Percentiles rank a stretch among this genome's conserved stretches.
These are phyloP conservation scores for Amaranthus cruentus DNA, from an alignment of 148 eudicot species.

Conservation along the genomic window DNA sequence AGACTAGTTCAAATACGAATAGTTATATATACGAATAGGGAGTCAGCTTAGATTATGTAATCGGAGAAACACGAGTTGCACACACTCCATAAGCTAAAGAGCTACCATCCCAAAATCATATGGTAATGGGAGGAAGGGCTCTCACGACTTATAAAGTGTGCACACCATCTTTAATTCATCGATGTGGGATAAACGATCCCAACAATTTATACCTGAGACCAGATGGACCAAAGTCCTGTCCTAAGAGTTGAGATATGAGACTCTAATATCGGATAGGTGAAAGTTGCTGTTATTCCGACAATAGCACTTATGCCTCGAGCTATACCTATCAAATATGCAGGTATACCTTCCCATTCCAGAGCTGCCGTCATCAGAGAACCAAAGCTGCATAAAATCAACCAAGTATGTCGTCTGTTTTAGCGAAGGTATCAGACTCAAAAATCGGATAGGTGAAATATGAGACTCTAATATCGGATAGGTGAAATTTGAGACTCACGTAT, in stretches of 20 bases:
- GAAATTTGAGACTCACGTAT: slow-evolving; percentile 38
- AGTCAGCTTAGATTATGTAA: too few species aligned
- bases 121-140: too few species aligned
- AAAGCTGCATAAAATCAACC: slow-evolving; percentile 45
- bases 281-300: slow-evolving; percentile 80
- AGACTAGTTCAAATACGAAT: not conserved
- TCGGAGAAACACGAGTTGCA: too few species aligned
- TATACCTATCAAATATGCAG: slow-evolving; percentile 72
- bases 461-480: slow-evolving; percentile 67
- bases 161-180: too few species aligned
- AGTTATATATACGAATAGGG: too few species aligned
- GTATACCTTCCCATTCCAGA: slow-evolving; percentile 82
- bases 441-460: slow-evolving; percentile 38
- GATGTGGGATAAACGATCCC: too few species aligned
- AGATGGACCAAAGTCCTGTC: slow-evolving; percentile 93
- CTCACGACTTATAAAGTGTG: too few species aligned
- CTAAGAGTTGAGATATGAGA: slow-evolving; percentile 64
- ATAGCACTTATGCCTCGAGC: slow-evolving; percentile 83
- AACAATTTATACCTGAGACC: slow-evolving; percentile 69
- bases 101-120: too few species aligned
- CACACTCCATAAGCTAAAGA: too few species aligned
- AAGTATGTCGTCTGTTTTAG: not conserved
- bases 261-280: slow-evolving; percentile 63
- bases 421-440: too few species aligned
- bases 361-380: slow-evolving; percentile 92